These are phyloP conservation scores for Sclerotinia nivalis DNA, from an alignment of 2,329 filamentous ascomycete species.

Conservation along the genomic window DNA sequence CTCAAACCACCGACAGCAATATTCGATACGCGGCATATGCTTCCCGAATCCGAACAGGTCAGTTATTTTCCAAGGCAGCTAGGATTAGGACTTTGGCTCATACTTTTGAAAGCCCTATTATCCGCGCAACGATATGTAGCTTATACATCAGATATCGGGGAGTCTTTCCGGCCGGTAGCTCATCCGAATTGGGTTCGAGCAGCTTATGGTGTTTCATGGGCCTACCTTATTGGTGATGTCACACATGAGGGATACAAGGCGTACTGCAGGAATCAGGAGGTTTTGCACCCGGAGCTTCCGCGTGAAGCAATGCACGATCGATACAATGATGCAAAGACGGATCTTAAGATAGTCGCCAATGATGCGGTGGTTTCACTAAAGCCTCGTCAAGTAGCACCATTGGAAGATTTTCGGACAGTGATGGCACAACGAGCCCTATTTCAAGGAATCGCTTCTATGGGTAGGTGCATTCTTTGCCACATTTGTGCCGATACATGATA, in stretches of 20 bases:
- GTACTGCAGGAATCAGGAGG: constrained; percentile 80
- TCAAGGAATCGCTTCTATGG: constrained; percentile 90
- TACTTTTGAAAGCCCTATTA: constrained; percentile 60
- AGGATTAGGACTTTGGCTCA: not conserved
- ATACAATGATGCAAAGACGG: constrained; percentile 40
- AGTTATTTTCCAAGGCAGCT: not conserved
- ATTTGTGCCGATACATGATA: not conserved
- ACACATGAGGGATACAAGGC: constrained; percentile 93
- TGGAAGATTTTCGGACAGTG: constrained; percentile 88
- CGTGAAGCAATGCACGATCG: constrained; percentile 37
- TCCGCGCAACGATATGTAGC: constrained; percentile 95
- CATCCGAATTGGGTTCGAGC: constrained; percentile 78
- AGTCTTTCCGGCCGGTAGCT: constrained; percentile 90
- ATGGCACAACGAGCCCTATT: constrained; percentile 91
- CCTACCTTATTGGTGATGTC: constrained; percentile 89
- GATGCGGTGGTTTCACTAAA: constrained; percentile 27
- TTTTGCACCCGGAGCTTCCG: constrained; percentile 66
- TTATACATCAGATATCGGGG: constrained; percentile 94
- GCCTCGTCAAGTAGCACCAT: constrained; percentile 59
- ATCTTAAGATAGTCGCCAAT: constrained; percentile 24
- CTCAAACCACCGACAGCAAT: constrained; percentile 80
- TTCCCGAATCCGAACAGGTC: constrained; percentile 70
- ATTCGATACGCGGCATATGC: constrained; percentile 94
- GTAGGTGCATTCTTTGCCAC: constrained; percentile 48
- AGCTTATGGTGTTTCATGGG: constrained; percentile 91